Base-by-base conservation (phyloP, 129 eudicot genomes). In the Scalesia atractyloides region DNA sequence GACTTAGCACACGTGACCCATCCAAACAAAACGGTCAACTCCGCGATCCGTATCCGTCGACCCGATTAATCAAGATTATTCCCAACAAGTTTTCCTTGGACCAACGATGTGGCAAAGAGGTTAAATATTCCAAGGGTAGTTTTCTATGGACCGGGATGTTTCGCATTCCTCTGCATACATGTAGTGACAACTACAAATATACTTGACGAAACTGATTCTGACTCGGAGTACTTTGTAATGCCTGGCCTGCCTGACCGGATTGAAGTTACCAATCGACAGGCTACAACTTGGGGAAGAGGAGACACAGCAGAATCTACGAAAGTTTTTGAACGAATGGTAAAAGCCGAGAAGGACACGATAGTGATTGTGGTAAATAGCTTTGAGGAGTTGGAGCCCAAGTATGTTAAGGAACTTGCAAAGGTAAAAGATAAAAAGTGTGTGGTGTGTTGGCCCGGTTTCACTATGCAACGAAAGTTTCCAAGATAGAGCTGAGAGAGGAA, bases 391-490 rank as follows among this genome's bases (percentile, higher is more conserved):
- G 97, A 90, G 82, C 78, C 78, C 1, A 43, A 63, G 67, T 90
- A 87, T 43, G 76, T 90, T 6, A 61, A 80, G 37, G 89, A 46
- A 49, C 78, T 60, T 22, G 24, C 63, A 12, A 84, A 80, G 74
- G 76, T 34, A 9, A 79, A 81, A 76, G 74, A 76, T 20, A 80
- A 43, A 19, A 82, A 49, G 1, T n/a, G 82, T 83, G 2, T 89
- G 89, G 91, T 84, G 94, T 37, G 43, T 92, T 15, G 97, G 97
- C n/a, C 97, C 96, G 7, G 84, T 89, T 49, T 92, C 97, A 5
- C 62, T 86, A 9, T 81, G 66, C 74, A 87, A 85, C 78, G 80
- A 50, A 43, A 76, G 76, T 14, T 13, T 15, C 11, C 52, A 54
- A 19, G 97, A 91, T 58, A 70, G 73, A 54, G 70, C 78, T 7